Percentiles rank a stretch among this genome's conserved stretches.
Conservation (phyloP, 345 rosid genomes). For the Angophora floribunda region DNA sequence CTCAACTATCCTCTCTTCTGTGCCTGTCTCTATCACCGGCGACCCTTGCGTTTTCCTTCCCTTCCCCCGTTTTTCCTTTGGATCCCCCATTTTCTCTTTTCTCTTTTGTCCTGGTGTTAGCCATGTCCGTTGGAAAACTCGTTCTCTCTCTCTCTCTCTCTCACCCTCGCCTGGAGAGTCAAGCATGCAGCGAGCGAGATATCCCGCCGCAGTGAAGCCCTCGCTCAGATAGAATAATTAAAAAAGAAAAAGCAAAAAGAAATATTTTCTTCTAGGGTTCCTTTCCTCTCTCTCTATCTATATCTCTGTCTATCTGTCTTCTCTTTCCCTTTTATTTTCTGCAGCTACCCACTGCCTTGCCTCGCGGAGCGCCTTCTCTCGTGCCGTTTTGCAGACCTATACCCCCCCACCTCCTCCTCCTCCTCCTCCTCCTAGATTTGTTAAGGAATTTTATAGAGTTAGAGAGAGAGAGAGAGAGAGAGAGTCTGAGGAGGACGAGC, state of each 20-base stretch:
- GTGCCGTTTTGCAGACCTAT: not conserved
- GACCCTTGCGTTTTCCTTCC: not conserved
- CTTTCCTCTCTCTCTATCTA: not conserved
- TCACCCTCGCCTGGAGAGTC: not conserved
- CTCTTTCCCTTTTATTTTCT: not conserved
- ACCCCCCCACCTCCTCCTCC: too few relatives aligned
- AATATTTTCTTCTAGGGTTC: not conserved
- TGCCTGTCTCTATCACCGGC: not conserved
- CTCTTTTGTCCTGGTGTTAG: too few relatives aligned
- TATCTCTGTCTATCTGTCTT: not conserved
- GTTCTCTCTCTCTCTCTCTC: not conserved
- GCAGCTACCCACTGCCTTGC: not conserved
- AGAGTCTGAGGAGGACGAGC: not conserved
- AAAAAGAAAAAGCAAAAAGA: not conserved
- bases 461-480: not conserved
- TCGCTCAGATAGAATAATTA: not conserved
- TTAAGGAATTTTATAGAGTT: not conserved
- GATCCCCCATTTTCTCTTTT: too few relatives aligned
- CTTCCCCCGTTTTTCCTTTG: not conserved
- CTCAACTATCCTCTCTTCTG: not conserved
- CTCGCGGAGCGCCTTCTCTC: not conserved
- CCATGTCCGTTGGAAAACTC: not conserved
- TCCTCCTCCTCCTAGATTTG: not conserved
- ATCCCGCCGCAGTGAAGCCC: constrained; percentile 16
- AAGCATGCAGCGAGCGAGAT: constrained; percentile 20